phyloP scores from a whole-genome alignment of 148 eudicot species.

The Simmondsia chinensis region DNA sequence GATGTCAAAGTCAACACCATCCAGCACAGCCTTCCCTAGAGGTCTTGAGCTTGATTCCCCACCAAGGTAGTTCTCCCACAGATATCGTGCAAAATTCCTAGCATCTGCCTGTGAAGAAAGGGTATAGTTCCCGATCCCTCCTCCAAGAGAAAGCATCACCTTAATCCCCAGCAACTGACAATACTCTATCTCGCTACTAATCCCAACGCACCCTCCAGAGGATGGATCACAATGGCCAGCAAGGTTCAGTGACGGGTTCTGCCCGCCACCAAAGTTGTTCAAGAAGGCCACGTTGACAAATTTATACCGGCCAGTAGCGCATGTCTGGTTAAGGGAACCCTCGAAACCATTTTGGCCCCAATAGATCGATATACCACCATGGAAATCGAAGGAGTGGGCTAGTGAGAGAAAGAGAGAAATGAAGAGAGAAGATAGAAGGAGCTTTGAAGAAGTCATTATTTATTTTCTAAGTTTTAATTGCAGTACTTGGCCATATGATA shows the following conservation, averaged over 20 bases:
- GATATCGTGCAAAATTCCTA: slow-evolving; percentile 17
- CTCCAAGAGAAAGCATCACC: slow-evolving; percentile 35
- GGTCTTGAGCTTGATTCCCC: slow-evolving; percentile 26
- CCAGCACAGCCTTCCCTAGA: slow-evolving; percentile 25
- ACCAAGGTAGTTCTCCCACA: slow-evolving; percentile 27
- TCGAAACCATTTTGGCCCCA: slow-evolving; percentile 45
- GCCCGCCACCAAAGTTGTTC: slow-evolving; percentile 36
- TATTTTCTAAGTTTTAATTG: neutral
- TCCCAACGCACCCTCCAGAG: slow-evolving; percentile 23
- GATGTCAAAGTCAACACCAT: slow-evolving; percentile 40
- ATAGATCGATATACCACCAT: slow-evolving; percentile 34
- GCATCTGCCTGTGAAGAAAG: slow-evolving; percentile 29
- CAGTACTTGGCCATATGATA: no score
- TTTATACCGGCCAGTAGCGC: slow-evolving; percentile 29
- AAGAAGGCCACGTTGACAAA: slow-evolving; percentile 39
- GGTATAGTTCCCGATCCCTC: slow-evolving; percentile 40
- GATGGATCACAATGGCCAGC: slow-evolving; percentile 42
- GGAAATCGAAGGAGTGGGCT: neutral
- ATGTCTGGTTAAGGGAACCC: slow-evolving; percentile 32
- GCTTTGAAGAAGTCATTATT: slow-evolving; percentile 18
- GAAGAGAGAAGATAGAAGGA: slow-evolving; percentile 16
- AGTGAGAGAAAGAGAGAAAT: slow-evolving; percentile 18
- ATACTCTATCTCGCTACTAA: slow-evolving; percentile 23
- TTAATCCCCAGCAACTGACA: slow-evolving; percentile 33
- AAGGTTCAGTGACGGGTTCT: slow-evolving; percentile 28